Base-by-base conservation (phyloP, 306 rosid genomes). In the Sesbania bispinosa region DNA sequence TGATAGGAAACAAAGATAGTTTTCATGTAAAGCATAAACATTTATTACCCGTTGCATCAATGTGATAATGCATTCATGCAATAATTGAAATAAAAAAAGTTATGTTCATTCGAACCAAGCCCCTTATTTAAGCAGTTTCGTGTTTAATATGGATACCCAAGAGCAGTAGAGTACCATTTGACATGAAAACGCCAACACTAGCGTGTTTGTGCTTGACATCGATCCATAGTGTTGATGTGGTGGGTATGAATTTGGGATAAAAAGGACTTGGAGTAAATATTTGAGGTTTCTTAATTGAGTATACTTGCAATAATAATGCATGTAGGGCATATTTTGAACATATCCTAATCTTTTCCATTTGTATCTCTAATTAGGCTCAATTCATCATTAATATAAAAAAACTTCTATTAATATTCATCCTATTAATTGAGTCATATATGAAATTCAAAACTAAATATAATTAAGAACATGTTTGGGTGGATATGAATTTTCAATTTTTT, bases 21-120 rank as follows among this genome's bases (percentile, higher is more conserved):
- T 66, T 59, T 72, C 85, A 50, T 48, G 38, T 55, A 81, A 76
- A 76, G 76, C 59, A 43, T 18, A 6, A 33, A 5, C 68, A 32
- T 77, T 72, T 33, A 46, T 42, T 33, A 42, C 20, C 10, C 39
- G 7, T 15, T 2, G 9, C 59, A 42, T 45, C 33, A 23, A 62
- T 4, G 62, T 24, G 58, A 60, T 29, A 5, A 1, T 27, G 68
- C 54, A 71, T 16, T 38, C 42, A 52, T 67, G 39, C 63, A 80
- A 69, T 80, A 53, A 62, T 75, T 74, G 68, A 30, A 62, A 26
- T 6, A 1, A 6, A 62, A 32, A 65, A 29, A 21, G 13, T 9
- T 9, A 45, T 18, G 45, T 30, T 48, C 75, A 29, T 61, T 73
- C 15, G 15, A 73, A 64, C 33, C 35, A 36, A 46, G 14, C 36